Evolutionary conservation across 2,329 filamentous ascomycete species (phyloP), one percentile per base, ranked within the genome.

Genomic region (Hymenoscyphus repandus): DNA sequence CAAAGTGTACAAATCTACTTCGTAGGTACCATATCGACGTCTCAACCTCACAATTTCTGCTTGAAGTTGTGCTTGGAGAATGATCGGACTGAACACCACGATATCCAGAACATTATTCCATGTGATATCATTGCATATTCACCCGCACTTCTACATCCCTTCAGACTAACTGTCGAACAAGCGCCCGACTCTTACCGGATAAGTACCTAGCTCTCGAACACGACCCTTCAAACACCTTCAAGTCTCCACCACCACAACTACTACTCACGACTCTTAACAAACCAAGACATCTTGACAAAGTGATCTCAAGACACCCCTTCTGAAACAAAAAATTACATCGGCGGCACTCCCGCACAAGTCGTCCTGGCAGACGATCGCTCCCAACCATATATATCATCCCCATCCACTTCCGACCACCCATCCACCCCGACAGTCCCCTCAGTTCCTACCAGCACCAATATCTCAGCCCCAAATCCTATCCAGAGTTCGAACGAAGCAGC

Each of bases 291-390:
- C 58, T 53, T 51, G 45, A 31, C 47, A 36, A 46, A 15, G 40
- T 13, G 41, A 36, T 37, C 45, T 51, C 32, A 46, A 50, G 54
- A 53, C 45, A 53, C 52, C 17, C 33, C 37, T 49, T 45, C 45
- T 47, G 45, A 49, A 45, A 45, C 45, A 47, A 38, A n/a, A 50
- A 27, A 38, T 27, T 42, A 20, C 44, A 52, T 53, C 62, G 65
- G 71, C 69, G 70, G 74, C 70, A 66, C 55, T 71, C 72, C 77
- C 74, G 72, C 73, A 72, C 70, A 63, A 70, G 72, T 82, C 82
- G 84, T 82, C 78, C 85, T 88, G 85, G 85, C 85, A 78, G 78
- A 86, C 80, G 78, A 82, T 75, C 74, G 66, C 68, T 73, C 78
- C 71, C 73, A 72, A 68, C 70, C 72, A 68, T 69, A 64, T 61